Evolutionary conservation across 1,139 yeast genomes (phyloP), one percentile per base, ranked within the genome.

Genomic region (Nematodospora anomalae): DNA sequence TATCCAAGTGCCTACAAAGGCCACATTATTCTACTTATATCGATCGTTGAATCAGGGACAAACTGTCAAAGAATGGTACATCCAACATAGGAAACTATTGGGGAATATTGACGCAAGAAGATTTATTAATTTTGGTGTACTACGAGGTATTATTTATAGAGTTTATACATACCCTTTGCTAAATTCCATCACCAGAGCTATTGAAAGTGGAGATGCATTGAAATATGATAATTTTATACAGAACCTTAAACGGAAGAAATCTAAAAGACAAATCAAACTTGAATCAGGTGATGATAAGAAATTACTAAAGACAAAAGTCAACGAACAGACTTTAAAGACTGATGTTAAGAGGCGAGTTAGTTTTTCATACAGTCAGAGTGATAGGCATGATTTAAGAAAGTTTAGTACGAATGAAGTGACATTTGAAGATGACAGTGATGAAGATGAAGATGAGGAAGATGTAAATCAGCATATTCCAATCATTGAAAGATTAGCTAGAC

Each of bases 81-180:
- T 60, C 2, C 71, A 79, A 44, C 84, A 94, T 53, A 71, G 70
- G 27, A 74, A 76, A 32, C 61, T 67, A 6, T 62, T 94, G 21
- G 62, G 51, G 13, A 76, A 79, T 47, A 78, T 94, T 28, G 98
- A 94, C 57, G 69, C 92, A 2, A 68, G 97, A 42, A 64, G 96
- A 34, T 87, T 94, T 51, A 69, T 92, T 11, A 80, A 89, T 20
- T 94, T 90, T 67, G 99, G 98, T 0, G 74, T 88, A 3, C 67
- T 88, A 26, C 76, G 88, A 44, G 89, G 95, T 1, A 57, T 94
- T 6, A 82, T 94, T 12, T 89, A 89, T 56, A 64, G 97, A 35
- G 86, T 89, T 1, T 76, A 85, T 42, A 69, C 88, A 9, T 87
- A 79, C 53, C 97, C 97, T 0, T 64, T 88, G 2, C 58, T 71